Base-by-base conservation (phyloP, 2,329 filamentous ascomycete genomes). In the Macrophomina phaseolina region DNA sequence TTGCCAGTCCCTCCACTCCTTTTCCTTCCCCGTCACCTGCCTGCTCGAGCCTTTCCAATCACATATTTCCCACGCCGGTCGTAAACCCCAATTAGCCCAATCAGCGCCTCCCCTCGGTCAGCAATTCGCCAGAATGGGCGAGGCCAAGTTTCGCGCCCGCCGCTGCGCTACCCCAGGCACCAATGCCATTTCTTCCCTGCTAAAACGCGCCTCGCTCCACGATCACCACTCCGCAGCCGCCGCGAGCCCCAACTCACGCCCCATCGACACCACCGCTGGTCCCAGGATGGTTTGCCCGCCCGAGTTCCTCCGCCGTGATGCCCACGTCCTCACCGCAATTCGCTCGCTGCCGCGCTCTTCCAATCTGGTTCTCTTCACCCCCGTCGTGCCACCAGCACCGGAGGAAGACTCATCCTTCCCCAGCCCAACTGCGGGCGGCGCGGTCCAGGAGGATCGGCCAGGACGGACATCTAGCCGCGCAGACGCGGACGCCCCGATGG, bases 381-480 rank as follows among this genome's bases (percentile, higher is more conserved):
- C 82, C n/a, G 79, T 90, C n/a, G 79, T 91, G 61, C 83, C 89
- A 5, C 87, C 88, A 1, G 83, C 85, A 32, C 83, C 86, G 40
- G 74, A 82, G 28, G 86, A 82, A 55, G 73, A 14, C 30, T 40
- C 40, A 14, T 51, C 46, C 36, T 16, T 28, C n/a, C 34, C 79
- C 69, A 80, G 78, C 70, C 78, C 42, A 28, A 12, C 23, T 3
- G 23, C 23, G 23, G 36, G 53, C 38, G 55, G 76, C 67, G 78
- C 78, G 4, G 48, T 52, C 32, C 48, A 64, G 36, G 36, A 23
- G 23, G 32, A 16, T n/a, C 32, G 55, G 38, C 23, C 18, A n/a
- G n/a, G 18, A 48, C 36, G 12, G 30, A n/a, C 28, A 11, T 6
- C 18, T 14, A 23, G 56, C 56, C 56, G 56, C 32, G 40, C 56